Conservation (phyloP, 139 green algal species). For the Tetraselmis chui region DNA sequence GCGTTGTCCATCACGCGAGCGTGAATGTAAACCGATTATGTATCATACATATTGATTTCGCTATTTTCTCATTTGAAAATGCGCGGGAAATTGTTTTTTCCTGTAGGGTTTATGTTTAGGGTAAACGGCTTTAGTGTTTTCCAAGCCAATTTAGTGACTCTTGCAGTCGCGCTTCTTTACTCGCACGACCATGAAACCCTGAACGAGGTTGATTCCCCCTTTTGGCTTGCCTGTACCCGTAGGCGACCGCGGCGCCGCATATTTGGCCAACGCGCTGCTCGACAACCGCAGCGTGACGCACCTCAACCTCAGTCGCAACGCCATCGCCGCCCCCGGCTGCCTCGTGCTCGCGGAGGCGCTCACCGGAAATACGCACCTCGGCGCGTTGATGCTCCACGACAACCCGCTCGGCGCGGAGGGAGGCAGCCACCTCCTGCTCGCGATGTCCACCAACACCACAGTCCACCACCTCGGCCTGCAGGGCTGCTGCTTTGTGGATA, state of each 20-base stretch:
- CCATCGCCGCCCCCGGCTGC: background rate
- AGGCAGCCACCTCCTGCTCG: background rate
- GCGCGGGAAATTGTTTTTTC: too few species aligned
- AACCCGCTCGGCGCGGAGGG: background rate
- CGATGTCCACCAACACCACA: background rate
- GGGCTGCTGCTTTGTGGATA: background rate
- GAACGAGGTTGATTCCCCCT: too few species aligned
- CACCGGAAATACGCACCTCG: background rate
- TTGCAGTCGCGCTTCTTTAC: too few species aligned
- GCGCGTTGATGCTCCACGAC: background rate
- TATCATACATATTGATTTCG: too few species aligned
- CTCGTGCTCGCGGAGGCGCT: background rate
- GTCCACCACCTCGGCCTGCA: background rate
- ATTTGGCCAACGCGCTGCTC: background rate
- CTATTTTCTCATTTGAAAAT: too few species aligned
- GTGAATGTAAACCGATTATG: too few species aligned
- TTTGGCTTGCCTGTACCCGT: too few species aligned
- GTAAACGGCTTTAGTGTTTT: too few species aligned
- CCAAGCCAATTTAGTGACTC: too few species aligned
- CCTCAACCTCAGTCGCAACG: background rate
- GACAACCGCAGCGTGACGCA: background rate
- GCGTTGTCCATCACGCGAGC: too few species aligned
- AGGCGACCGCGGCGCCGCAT: background rate
- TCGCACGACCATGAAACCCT: too few species aligned
- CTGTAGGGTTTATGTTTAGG: too few species aligned